Evolutionary conservation across 2,329 filamentous ascomycete species (phyloP), one percentile per base, ranked within the genome.

Genomic region (Fusarium begoniae): DNA sequence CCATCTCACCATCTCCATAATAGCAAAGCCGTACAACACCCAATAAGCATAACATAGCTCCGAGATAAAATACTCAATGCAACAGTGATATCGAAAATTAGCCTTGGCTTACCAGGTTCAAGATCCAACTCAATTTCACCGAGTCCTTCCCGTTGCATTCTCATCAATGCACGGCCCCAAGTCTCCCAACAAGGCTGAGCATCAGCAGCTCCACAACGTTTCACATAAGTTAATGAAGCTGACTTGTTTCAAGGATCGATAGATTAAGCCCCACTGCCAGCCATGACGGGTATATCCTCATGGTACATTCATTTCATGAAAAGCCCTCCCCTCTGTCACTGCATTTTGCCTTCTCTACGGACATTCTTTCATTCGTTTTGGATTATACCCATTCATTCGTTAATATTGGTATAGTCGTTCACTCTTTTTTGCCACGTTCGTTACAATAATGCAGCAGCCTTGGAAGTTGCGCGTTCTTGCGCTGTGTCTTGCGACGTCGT

Each of bases 391-490:
- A 30, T 47, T 66, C 43, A 35, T 40, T 66, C n/a, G 1, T 38
- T 45, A 8, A 54, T 20, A 6, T 15, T 58, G 13, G 43, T 40
- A 40, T 51, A 35, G 43, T 40, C 38, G 17, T 47, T 57, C 44
- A 48, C 20, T 60, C 38, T 14, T 50, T 68, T 32, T 56, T 11
- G 0, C 5, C 8, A 56, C 30, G 13, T 28, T 66, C 37, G 3
- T 24, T 59, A 17, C 11, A 47, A 67, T 22, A 17, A 68, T 68
- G 65, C 63, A 30, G 1, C 65, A 50, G 13, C 37, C 54, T 2
- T 68, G 65, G 65, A 68, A 68, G 45, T 37, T 68, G 47, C 54
- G 65, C 37, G 54, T 48, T 43, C 35, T 68, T 17, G 63, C 65
- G 63, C 65, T 68, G 26, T 68, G 63, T 18, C 32, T 68, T 24